Evolutionary conservation across 371 early-diverging fungal species (phyloP).

Genomic region (Furculomyces boomerangus): DNA sequence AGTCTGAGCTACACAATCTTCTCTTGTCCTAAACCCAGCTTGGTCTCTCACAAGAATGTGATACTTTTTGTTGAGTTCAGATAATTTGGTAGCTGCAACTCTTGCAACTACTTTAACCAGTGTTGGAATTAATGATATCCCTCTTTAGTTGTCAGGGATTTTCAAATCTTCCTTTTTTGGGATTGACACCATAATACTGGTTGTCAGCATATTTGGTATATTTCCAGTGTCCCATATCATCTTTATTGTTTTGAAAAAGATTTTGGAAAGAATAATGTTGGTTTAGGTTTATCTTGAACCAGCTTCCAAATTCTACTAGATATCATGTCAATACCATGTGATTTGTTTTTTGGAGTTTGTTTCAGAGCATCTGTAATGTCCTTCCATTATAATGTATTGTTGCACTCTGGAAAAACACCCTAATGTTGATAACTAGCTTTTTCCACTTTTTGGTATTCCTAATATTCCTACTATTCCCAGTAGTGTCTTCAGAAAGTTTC

Average conservation of each 20-base stretch:
- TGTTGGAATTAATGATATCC: constrained; percentile 1
- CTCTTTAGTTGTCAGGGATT: not conserved
- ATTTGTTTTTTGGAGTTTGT: not conserved
- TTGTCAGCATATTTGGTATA: not conserved
- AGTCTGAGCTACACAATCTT: constrained; percentile 1
- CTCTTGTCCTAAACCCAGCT: not conserved
- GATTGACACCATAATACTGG: not conserved
- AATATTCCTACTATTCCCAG: not conserved
- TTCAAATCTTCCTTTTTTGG: not conserved
- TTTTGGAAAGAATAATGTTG: not conserved
- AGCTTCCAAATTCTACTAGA: not conserved
- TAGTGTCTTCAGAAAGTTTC: not conserved
- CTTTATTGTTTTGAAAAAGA: not conserved
- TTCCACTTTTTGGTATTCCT: constrained; percentile 1
- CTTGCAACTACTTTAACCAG: not conserved
- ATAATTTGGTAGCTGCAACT: not conserved
- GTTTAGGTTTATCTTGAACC: not conserved
- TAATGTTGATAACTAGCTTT: not conserved
- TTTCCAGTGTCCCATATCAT: not conserved
- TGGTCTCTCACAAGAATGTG: not conserved
- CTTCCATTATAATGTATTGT: not conserved
- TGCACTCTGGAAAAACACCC: not conserved
- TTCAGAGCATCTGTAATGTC: not conserved
- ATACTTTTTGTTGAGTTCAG: not conserved
- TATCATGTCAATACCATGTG: not conserved